These are phyloP conservation scores for Artemisia tridentata DNA, from an alignment of 129 eudicot genomes.

Conservation along the genomic window DNA sequence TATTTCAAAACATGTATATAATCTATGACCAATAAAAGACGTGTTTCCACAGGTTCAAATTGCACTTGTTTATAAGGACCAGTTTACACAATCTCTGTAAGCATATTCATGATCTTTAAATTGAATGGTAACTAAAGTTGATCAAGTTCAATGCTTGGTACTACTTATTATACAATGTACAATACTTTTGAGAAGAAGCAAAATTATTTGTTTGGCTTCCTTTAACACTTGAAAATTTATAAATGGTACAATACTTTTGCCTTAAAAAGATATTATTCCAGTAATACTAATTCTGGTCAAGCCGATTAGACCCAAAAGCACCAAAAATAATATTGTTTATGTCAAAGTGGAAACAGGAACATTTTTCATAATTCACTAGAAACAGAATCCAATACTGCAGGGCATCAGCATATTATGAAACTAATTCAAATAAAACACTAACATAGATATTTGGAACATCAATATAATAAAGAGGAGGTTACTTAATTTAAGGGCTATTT, in stretches of 20 bases:
- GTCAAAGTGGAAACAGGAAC: conserved; percentile 29
- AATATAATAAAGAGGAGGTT: not conserved
- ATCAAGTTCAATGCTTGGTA: conserved; percentile 20
- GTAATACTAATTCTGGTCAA: conserved; percentile 24
- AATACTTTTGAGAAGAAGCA: conserved; percentile 6
- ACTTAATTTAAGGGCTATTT: not conserved
- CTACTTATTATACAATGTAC: not conserved
- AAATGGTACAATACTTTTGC: conserved; percentile 4
- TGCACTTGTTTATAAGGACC: not conserved
- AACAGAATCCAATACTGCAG: conserved; percentile 25
- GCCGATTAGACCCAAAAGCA: conserved; percentile 21
- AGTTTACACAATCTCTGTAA: conserved; percentile 1
- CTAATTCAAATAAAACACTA: not conserved
- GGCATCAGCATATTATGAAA: conserved; percentile 13
- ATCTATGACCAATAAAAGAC: not conserved
- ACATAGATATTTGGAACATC: not conserved
- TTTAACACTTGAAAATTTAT: conserved; percentile 5
- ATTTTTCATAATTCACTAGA: conserved; percentile 17
- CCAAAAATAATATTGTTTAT: conserved; percentile 28
- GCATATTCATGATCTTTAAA: conserved; percentile 9
- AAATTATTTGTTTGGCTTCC: not conserved
- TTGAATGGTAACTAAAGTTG: conserved; percentile 6
- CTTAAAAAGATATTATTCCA: conserved; percentile 18
- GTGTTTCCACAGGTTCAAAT: not conserved
- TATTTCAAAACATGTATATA: too few relatives aligned